These are phyloP conservation scores for Rhodamnia argentea DNA, from an alignment of 345 rosid species.

Conservation along the genomic window DNA sequence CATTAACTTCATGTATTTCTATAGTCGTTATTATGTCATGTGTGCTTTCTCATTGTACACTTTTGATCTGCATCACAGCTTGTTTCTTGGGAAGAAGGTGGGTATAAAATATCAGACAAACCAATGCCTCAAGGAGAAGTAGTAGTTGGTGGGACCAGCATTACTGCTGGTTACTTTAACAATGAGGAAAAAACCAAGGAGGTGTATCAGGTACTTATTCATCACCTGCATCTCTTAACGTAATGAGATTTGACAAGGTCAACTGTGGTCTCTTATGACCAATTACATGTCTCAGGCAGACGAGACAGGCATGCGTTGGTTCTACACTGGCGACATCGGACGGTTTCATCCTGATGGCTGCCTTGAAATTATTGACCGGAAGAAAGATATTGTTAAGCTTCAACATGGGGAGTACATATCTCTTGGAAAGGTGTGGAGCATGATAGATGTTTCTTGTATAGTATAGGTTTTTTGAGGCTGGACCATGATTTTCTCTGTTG, in stretches of 20 bases:
- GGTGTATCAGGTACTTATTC: constrained; percentile 57
- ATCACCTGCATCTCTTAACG: background rate
- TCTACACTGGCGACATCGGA: constrained; percentile 84
- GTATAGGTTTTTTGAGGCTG: background rate
- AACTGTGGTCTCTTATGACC: background rate
- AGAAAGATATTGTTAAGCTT: constrained; percentile 91
- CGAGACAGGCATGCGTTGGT: constrained; percentile 75
- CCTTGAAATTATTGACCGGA: constrained; percentile 86
- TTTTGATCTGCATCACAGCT: constrained; percentile 28
- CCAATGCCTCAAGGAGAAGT: constrained; percentile 97
- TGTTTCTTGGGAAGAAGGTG: constrained; percentile 89
- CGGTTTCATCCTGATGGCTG: constrained; percentile 83
- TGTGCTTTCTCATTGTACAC: background rate
- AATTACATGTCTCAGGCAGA: constrained; percentile 48
- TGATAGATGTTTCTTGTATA: background rate
- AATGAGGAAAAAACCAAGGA: constrained; percentile 65
- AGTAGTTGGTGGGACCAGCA: constrained; percentile 71
- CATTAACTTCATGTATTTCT: background rate
- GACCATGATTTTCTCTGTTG: background rate
- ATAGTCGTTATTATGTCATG: background rate
- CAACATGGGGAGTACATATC: constrained; percentile 91
- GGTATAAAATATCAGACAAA: constrained; percentile 50
- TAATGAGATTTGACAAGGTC: background rate
- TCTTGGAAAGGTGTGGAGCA: constrained; percentile 66
- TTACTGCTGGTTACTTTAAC: constrained; percentile 76